Percentiles rank a stretch among this genome's conserved stretches.
Conservation (phyloP, 2,329 filamentous ascomycete genomes). For the Fusarium irregulare region DNA sequence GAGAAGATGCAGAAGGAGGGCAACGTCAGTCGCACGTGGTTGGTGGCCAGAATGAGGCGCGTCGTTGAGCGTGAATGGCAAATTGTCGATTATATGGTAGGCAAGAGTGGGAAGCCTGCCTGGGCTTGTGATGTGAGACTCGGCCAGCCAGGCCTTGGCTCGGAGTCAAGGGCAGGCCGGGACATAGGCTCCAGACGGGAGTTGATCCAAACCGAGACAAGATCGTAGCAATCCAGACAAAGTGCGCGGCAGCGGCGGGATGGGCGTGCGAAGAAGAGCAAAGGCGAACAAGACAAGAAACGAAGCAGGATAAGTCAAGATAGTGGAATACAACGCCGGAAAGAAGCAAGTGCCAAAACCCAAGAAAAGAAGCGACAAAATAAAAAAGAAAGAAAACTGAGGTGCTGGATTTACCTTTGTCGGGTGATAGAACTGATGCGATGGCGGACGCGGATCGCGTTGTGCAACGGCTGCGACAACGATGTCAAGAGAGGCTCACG, state of each 20-base stretch:
- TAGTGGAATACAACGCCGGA: slow-evolving; percentile 24
- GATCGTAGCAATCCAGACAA: slow-evolving; percentile 33
- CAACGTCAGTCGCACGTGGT: slow-evolving; percentile 63
- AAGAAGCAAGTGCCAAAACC: not conserved
- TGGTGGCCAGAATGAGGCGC: slow-evolving; percentile 55
- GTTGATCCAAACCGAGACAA: slow-evolving; percentile 35
- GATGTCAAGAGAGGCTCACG: slow-evolving; percentile 34
- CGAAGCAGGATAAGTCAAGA: slow-evolving; percentile 22
- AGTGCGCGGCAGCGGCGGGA: slow-evolving; percentile 31
- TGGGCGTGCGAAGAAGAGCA: slow-evolving; percentile 18
- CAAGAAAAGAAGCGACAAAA: slow-evolving; percentile 5
- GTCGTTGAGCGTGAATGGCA: slow-evolving; percentile 41
- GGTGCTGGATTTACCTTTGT: slow-evolving; percentile 41
- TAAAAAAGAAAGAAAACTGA: slow-evolving; percentile 18
- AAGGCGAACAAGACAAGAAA: slow-evolving; percentile 11
- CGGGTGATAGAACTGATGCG: slow-evolving; percentile 41
- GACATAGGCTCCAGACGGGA: slow-evolving; percentile 31
- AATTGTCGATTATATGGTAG: slow-evolving; percentile 44
- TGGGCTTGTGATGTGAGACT: slow-evolving; percentile 39
- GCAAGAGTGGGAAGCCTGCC: slow-evolving; percentile 36
- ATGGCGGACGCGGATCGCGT: slow-evolving; percentile 45
- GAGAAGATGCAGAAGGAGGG: slow-evolving; percentile 56
- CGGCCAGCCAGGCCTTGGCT: slow-evolving; percentile 37
- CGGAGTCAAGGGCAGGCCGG: slow-evolving; percentile 31
- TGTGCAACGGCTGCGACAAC: slow-evolving; percentile 43